Evolutionary conservation across 2,329 filamentous ascomycete genomes (phyloP).

Genomic region (Mollisia scopiformis): DNA sequence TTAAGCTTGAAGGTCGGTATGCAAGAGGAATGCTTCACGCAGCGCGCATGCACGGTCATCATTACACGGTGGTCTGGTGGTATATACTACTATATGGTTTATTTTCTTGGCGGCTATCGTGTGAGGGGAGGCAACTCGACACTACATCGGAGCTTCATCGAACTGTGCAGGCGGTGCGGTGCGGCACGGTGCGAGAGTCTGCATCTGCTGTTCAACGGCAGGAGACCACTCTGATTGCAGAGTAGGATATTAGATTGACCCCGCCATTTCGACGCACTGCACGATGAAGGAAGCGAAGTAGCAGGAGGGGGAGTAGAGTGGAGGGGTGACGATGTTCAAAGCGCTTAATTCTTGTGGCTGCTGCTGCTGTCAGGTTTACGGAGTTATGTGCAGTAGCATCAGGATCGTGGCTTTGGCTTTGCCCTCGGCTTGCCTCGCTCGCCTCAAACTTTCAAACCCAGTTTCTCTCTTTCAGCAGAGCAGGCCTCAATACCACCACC

Average conservation of each 20-base stretch:
- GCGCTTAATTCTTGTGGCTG: too few relatives aligned
- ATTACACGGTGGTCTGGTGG: too few relatives aligned
- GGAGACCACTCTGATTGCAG: neutral
- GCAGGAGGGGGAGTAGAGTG: too few relatives aligned
- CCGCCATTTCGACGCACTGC: too few relatives aligned
- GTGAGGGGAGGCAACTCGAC: neutral
- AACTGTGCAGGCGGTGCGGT: neutral
- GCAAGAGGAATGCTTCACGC: neutral
- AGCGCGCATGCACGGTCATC: neutral
- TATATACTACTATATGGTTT: neutral
- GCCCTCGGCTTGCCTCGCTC: neutral
- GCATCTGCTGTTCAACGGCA: neutral
- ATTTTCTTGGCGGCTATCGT: neutral
- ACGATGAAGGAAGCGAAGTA: too few relatives aligned
- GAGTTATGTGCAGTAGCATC: neutral
- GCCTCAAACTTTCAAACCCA: neutral
- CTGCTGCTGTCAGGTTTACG: neutral
- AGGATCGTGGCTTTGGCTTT: neutral
- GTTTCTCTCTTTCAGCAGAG: neutral
- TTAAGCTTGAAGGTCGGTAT: neutral
- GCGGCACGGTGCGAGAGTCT: neutral
- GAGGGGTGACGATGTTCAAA: too few relatives aligned
- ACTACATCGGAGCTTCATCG: neutral
- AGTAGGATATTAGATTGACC: neutral
- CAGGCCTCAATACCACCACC: neutral